Evolutionary conservation across 2,329 filamentous ascomycete species (phyloP).

Genomic region (Talaromyces verruculosus): DNA sequence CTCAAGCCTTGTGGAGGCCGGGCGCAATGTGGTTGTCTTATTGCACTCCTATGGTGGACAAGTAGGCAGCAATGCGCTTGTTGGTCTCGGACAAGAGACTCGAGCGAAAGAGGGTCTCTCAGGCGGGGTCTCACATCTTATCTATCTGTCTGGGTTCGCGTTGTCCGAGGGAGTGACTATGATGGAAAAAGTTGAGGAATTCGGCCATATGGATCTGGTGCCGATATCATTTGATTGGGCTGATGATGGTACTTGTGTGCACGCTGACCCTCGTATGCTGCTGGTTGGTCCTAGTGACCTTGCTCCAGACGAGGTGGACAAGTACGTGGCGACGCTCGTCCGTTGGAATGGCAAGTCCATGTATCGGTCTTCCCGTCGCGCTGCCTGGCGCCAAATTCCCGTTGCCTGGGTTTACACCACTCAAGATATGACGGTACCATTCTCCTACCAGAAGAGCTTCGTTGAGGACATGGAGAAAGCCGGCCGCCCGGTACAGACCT

Average conservation of each 20-base stretch:
- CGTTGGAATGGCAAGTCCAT: conserved; percentile 24
- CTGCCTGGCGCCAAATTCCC: conserved; percentile 25
- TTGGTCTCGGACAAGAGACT: conserved; percentile 26
- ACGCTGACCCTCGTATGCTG: conserved; percentile 18
- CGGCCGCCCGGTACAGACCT: conserved; percentile 16
- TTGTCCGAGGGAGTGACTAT: conserved; percentile 32
- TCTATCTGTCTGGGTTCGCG: conserved; percentile 32
- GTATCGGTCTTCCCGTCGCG: conserved; percentile 20
- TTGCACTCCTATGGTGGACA: conserved; percentile 33
- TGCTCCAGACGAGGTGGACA: conserved; percentile 2
- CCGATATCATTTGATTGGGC: conserved; percentile 24
- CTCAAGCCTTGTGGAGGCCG: conserved; percentile 28
- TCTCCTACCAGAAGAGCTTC: conserved; percentile 23
- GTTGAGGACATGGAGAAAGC: conserved; percentile 20
- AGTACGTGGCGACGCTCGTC: conserved; percentile 14
- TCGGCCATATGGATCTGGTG: conserved; percentile 23
- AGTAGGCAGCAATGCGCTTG: conserved; percentile 28
- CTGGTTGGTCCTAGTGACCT: conserved; percentile 16
- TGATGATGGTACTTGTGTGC: conserved; percentile 20
- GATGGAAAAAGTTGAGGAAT: conserved; percentile 26
- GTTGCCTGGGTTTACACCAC: conserved; percentile 21
- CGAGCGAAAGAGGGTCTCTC: conserved; percentile 27
- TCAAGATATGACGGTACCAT: conserved; percentile 23
- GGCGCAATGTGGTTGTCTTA: conserved; percentile 26
- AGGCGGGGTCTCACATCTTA: conserved; percentile 30